Evolutionary conservation across 805 yeast genomes (phyloP).

Genomic region (Wickerhamomyces xylosicus): DNA sequence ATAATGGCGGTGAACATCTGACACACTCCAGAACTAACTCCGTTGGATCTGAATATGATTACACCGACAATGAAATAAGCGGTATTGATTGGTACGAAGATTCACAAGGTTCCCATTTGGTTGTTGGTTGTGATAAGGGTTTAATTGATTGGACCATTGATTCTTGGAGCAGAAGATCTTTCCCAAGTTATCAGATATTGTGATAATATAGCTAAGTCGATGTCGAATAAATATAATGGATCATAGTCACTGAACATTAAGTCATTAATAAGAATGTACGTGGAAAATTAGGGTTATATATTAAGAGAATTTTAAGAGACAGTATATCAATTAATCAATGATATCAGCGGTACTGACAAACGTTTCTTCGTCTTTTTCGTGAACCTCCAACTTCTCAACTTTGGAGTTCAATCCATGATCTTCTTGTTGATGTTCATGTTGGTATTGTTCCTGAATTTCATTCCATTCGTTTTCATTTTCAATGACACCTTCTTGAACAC

Average conservation of each 20-base stretch:
- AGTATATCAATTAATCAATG: constrained; percentile 26
- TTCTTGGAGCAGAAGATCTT: constrained; percentile 50
- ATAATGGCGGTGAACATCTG: constrained; percentile 6
- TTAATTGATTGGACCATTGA: constrained; percentile 62
- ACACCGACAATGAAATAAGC: constrained; percentile 38
- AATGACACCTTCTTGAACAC: constrained; percentile 56
- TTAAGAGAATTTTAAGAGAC: too few species aligned
- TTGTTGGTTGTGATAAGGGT: constrained; percentile 61
- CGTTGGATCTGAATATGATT: constrained; percentile 14
- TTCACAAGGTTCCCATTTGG: constrained; percentile 38
- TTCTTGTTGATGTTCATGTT: constrained; percentile 4
- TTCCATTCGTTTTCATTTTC: constrained; percentile 67
- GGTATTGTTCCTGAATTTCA: constrained; percentile 38
- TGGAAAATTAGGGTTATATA: too few species aligned
- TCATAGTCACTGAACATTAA: too few species aligned
- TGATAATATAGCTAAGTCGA: constrained; percentile 18
- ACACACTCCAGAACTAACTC: constrained; percentile 1
- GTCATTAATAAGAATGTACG: too few species aligned
- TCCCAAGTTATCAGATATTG: constrained; percentile 42
- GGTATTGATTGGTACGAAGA: constrained; percentile 53
- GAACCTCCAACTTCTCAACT: constrained; percentile 11
- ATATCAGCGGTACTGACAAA: constrained; percentile 24
- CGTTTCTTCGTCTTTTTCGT: constrained; percentile 4
- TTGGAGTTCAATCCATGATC: constrained; percentile 5
- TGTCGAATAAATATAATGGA: too few species aligned